These are phyloP conservation scores for Cyphellophora attinorum DNA, from an alignment of 2,329 filamentous ascomycete species.

Conservation along the genomic window DNA sequence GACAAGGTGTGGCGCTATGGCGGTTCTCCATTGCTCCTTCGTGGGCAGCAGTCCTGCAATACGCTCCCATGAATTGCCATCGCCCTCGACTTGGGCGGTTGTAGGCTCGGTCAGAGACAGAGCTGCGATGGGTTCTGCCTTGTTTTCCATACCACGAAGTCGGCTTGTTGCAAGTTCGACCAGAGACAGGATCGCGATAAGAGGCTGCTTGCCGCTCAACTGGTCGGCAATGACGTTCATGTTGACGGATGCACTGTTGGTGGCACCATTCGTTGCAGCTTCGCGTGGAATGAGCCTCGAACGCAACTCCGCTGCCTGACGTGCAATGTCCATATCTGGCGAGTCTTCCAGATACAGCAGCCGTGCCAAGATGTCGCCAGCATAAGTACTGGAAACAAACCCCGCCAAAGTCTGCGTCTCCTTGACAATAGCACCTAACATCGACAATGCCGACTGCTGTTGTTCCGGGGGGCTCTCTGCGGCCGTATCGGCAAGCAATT, in stretches of 20 bases:
- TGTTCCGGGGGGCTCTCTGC: conserved; percentile 9
- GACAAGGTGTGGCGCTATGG: conserved; percentile 45
- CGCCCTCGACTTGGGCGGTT: not conserved
- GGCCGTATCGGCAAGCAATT: conserved; percentile 5
- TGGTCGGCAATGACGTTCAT: conserved; percentile 15
- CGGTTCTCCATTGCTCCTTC: conserved; percentile 53
- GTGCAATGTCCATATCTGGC: conserved; percentile 1
- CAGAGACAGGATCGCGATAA: conserved; percentile 23
- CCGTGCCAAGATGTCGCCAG: not conserved
- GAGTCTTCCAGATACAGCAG: conserved; percentile 16
- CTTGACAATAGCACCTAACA: conserved; percentile 1
- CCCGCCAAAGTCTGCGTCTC: not conserved
- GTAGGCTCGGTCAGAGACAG: too few species aligned
- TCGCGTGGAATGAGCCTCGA: conserved; percentile 10
- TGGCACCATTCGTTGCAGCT: conserved; percentile 1
- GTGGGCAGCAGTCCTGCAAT: conserved; percentile 63
- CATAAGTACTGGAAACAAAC: not conserved
- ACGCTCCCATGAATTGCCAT: too few species aligned
- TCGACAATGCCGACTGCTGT: conserved; percentile 5
- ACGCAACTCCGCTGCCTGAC: not conserved
- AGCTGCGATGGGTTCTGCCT: too few species aligned
- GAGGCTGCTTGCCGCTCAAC: conserved; percentile 11
- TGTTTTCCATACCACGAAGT: too few species aligned
- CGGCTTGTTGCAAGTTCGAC: conserved; percentile 38
- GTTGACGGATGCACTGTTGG: conserved; percentile 4